Conservation (phyloP, 2,329 filamentous ascomycete species). For the Ceratocystis destructans region DNA sequence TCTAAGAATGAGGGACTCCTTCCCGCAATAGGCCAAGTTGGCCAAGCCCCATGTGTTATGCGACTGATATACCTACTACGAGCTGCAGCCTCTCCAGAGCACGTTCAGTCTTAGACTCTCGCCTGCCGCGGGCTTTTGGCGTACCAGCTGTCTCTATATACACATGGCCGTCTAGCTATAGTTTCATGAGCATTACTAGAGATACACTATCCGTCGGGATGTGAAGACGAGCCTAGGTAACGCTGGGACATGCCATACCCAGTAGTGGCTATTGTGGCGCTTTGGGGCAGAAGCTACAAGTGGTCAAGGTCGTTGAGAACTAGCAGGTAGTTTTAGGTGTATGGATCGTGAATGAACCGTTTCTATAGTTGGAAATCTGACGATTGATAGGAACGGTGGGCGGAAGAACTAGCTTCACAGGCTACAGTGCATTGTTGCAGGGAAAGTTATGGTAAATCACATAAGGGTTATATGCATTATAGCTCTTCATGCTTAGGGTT, state of each 20-base stretch:
- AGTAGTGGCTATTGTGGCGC: constrained; percentile 21
- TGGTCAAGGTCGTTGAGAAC: constrained; percentile 22
- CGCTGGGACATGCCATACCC: constrained; percentile 26
- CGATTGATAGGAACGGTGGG: too few species aligned
- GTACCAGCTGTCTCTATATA: constrained; percentile 31
- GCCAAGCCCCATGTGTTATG: too few species aligned
- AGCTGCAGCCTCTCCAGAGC: constrained; percentile 25
- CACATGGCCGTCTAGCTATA: constrained; percentile 27
- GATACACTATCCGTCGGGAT: constrained; percentile 25
- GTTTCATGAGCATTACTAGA: constrained; percentile 28
- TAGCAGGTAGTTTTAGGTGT: constrained; percentile 26
- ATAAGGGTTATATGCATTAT: not conserved
- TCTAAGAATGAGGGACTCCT: not conserved
- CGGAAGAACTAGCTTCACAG: too few species aligned
- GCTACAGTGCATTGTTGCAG: not conserved
- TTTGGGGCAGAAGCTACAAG: constrained; percentile 23
- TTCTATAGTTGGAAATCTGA: too few species aligned
- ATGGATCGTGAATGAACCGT: constrained; percentile 20
- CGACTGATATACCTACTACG: constrained; percentile 21
- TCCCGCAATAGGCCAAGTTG: constrained; percentile 10
- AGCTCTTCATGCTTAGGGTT: too few species aligned
- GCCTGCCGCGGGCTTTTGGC: constrained; percentile 25
- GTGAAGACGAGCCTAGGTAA: constrained; percentile 28
- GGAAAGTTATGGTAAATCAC: too few species aligned
- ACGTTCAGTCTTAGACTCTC: constrained; percentile 25